A percentile compares a stretch with the other conserved stretches of the same genome.
These are phyloP conservation scores for Kurtzmaniella quercitrusa DNA, from an alignment of 1,139 yeast species.

Conservation along the genomic window DNA sequence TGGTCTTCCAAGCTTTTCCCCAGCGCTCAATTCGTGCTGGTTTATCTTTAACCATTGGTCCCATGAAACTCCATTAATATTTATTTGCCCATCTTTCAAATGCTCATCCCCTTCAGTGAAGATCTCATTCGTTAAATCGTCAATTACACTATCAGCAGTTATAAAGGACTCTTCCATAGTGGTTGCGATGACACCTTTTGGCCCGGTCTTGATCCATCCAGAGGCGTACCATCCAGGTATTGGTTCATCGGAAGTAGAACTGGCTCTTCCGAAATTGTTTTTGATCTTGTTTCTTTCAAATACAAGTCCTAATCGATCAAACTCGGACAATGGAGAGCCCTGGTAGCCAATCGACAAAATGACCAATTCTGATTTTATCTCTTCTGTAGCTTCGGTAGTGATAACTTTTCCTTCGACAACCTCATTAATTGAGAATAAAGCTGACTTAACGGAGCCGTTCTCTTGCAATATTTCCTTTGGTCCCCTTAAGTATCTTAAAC, in stretches of 20 bases:
- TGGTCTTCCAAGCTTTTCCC: slow-evolving; percentile 44
- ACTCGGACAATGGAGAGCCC: slow-evolving; percentile 60
- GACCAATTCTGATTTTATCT: slow-evolving; percentile 58
- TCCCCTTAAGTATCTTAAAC: slow-evolving; percentile 61
- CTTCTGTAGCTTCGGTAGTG: slow-evolving; percentile 35
- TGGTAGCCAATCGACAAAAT: slow-evolving; percentile 83
- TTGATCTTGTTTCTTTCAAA: slow-evolving; percentile 62
- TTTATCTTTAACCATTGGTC: slow-evolving; percentile 66
- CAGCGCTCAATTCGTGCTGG: slow-evolving; percentile 47
- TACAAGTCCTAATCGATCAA: slow-evolving; percentile 46
- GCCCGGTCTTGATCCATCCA: slow-evolving; percentile 92
- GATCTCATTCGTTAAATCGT: slow-evolving; percentile 43
- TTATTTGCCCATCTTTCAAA: slow-evolving; percentile 13
- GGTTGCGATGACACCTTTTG: slow-evolving; percentile 86
- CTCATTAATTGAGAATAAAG: slow-evolving; percentile 46
- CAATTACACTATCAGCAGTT: slow-evolving; percentile 62
- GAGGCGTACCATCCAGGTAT: slow-evolving; percentile 65
- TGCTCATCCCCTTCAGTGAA: slow-evolving; percentile 23
- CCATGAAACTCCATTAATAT: slow-evolving; percentile 51
- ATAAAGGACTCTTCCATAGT: slow-evolving; percentile 85
- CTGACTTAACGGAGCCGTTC: slow-evolving; percentile 30
- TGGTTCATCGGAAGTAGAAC: slow-evolving; percentile 19
- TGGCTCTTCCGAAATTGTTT: slow-evolving; percentile 59
- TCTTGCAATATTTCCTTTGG: slow-evolving; percentile 54
- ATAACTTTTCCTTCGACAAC: slow-evolving; percentile 36